Base-by-base conservation (phyloP, 192 early-diverging fungal genomes). In the Podila minutissima region DNA sequence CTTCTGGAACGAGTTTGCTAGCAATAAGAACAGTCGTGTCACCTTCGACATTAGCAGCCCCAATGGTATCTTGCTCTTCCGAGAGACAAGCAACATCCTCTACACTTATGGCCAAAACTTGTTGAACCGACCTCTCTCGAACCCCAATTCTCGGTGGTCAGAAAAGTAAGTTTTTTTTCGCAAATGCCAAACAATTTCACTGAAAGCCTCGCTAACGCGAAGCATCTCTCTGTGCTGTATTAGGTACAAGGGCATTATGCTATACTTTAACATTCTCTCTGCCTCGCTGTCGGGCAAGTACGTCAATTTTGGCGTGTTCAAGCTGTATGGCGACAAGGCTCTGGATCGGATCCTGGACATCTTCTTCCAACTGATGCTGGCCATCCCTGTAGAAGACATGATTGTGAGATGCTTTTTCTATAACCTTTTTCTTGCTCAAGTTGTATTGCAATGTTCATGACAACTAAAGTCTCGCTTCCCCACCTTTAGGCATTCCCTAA, bases 281-380 rank as follows among this genome's bases (percentile, higher is more conserved):
- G 87, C 87, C 7, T 86, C 93, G 24, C 72, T 97, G 3, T 83
- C 88, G 6, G 96, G 96, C 66, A 88, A 90, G 62, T 97, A 97
- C 74, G 94, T 96, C 50, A 94, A 93, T 48, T 96, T 97, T 84
- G 95, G 95, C n/a, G 94, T 97, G 38, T 94, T 97, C 84, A 90
- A 90, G 61, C 85, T 97, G 32, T 97, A 97, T 68, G 89, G 90
- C 55, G 96, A 97, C 77, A 89, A 86, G 19, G 92, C 96, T 22
- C 82, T 96, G 49, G 90, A 91, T 61, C 82, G 86, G 35, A 92
- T 92, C 5, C 81, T 95, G 50, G 74, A 83, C 10, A 83, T 90
- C 11, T 75, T 90, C 24, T 92, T 93, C 70, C 88, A 89, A 64
- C 79, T 97, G 63, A 91, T 95, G 82, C 77, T 92, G 49, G 86